Conservation (phyloP, 139 green algal genomes). For the Tetradesmus lagerheimii region DNA sequence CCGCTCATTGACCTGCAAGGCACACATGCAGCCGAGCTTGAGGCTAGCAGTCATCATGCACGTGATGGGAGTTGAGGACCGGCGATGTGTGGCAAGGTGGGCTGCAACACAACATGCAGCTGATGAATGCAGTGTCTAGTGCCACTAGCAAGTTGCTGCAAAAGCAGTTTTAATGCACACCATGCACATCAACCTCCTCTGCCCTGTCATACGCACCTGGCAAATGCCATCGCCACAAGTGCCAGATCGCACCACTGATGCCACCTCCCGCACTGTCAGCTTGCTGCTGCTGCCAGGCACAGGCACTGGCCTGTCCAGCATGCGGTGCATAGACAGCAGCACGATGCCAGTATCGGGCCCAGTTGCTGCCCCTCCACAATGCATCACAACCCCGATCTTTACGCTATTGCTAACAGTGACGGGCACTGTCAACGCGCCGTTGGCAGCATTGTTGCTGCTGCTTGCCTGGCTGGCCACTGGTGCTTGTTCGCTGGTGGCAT, state of each 20-base stretch:
- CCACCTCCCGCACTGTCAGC: background rate
- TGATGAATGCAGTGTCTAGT: background rate
- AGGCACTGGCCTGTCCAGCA: background rate
- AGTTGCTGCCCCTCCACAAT: background rate
- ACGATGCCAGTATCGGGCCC: conserved; percentile 14
- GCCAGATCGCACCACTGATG: conserved; percentile 38
- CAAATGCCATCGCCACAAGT: conserved; percentile 69
- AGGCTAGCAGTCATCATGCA: too few species aligned
- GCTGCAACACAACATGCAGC: background rate
- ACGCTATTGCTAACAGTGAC: background rate
- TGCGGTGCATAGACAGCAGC: background rate
- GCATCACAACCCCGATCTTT: background rate
- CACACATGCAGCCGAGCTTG: too few species aligned
- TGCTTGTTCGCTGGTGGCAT: background rate
- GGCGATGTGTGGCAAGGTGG: too few species aligned
- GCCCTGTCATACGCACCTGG: conserved; percentile 47
- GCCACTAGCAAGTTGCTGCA: background rate
- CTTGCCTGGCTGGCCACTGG: background rate
- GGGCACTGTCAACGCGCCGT: background rate
- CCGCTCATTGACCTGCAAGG: conserved; percentile 54
- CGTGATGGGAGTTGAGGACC: too few species aligned
- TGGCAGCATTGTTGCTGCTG: background rate
- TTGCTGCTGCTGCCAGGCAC: background rate
- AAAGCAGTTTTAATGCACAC: too few species aligned
- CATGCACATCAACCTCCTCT: background rate